phyloP scores from a whole-genome alignment of 352 stramenopile genomes.

The Thalassiosira mediterranea region DNA sequence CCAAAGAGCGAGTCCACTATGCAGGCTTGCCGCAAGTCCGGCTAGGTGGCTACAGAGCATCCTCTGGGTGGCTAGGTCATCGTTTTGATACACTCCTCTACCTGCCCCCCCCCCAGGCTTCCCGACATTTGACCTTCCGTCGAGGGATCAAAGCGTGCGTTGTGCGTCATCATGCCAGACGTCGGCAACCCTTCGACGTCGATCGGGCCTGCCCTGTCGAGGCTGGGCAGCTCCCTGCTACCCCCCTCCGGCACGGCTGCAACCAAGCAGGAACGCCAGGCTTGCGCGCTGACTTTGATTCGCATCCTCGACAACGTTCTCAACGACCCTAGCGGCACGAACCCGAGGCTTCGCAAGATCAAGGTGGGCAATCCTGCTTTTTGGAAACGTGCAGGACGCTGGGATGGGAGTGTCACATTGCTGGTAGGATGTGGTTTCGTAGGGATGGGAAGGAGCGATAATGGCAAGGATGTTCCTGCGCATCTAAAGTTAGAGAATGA shows the following conservation, averaged over 20 bases:
- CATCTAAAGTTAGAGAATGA: constrained; percentile 42
- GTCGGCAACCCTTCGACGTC: too few species aligned
- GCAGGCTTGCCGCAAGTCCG: too few species aligned
- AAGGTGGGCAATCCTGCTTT: constrained; percentile 50
- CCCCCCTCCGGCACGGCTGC: neutral
- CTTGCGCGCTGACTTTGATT: constrained; percentile 68
- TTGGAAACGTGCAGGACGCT: constrained; percentile 34
- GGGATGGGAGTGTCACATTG: constrained; percentile 41
- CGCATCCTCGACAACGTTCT: constrained; percentile 80
- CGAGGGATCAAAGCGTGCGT: too few species aligned
- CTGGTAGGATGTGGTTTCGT: constrained; percentile 45
- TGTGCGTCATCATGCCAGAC: too few species aligned
- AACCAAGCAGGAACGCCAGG: constrained; percentile 8
- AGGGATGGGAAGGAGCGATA: neutral
- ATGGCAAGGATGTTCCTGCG: neutral
- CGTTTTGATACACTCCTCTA: too few species aligned
- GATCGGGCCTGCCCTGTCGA: neutral
- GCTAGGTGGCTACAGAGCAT: too few species aligned
- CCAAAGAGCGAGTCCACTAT: too few species aligned
- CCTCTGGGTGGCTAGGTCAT: too few species aligned
- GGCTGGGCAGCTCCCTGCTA: neutral
- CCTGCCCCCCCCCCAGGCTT: too few species aligned
- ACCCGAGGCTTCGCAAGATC: constrained; percentile 50
- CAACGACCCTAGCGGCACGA: constrained; percentile 36
- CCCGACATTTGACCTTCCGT: too few species aligned